These are phyloP conservation scores for Teunomyces gatunensis DNA, from an alignment of 805 yeast species.

Conservation along the genomic window DNA sequence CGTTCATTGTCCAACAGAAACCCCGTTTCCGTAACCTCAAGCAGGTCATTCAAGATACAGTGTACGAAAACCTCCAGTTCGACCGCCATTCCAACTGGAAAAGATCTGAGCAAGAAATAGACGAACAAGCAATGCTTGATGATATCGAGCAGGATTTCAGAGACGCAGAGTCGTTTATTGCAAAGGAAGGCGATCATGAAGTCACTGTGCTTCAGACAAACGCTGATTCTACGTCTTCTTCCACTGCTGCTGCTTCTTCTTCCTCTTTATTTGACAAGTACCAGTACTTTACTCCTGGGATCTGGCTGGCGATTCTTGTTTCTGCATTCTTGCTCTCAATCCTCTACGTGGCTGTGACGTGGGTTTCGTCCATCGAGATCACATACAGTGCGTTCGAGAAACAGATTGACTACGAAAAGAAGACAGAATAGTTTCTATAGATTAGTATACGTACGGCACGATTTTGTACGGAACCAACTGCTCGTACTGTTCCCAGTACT, in stretches of 20 bases:
- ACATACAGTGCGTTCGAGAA: constrained; percentile 82
- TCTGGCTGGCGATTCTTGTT: constrained; percentile 73
- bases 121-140: constrained; percentile 1
- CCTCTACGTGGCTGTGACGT: constrained; percentile 60
- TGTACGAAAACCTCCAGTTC: constrained; percentile 14
- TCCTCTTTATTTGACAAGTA: constrained; percentile 54
- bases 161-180: constrained; percentile 30
- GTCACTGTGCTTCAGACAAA: constrained; percentile 20
- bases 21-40: constrained; percentile 26
- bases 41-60: constrained; percentile 21
- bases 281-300: constrained; percentile 75
- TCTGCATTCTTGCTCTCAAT: constrained; percentile 57
- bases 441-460: constrained; percentile 78
- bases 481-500: constrained; percentile 83
- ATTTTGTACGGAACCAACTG: constrained; percentile 81
- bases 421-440: constrained; percentile 17
- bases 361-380: constrained; percentile 71
- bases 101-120: constrained; percentile 9
- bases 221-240: not conserved
- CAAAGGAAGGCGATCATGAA: constrained; percentile 19
- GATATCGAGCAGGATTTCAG: constrained; percentile 33
- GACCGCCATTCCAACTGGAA: constrained; percentile 12
- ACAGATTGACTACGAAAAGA: constrained; percentile 52
- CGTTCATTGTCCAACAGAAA: constrained; percentile 26
- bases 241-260: not conserved